Evolutionary conservation across 2,329 filamentous ascomycete genomes (phyloP).

Genomic region (Ampelomyces quisqualis): DNA sequence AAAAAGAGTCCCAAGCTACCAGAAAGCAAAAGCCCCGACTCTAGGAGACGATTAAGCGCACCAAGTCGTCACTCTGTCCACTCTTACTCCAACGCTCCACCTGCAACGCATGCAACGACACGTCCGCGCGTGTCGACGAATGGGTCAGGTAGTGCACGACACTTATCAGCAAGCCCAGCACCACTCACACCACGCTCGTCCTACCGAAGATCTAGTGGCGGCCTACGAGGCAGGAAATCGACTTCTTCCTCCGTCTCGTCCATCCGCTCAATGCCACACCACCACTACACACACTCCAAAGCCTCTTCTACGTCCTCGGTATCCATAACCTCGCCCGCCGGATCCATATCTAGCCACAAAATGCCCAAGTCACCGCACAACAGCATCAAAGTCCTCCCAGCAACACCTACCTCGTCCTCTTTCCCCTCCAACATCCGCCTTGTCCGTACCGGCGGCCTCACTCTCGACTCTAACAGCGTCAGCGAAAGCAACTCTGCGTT

Average conservation of each 20-base stretch:
- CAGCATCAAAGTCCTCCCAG: slow-evolving; percentile 89
- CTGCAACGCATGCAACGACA: slow-evolving; percentile 39
- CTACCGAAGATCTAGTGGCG: slow-evolving; percentile 77
- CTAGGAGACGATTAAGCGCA: slow-evolving; percentile 40
- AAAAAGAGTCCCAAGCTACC: slow-evolving; percentile 37
- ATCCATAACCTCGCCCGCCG: slow-evolving; percentile 56
- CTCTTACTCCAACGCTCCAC: slow-evolving; percentile 42
- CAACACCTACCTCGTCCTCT: slow-evolving; percentile 69
- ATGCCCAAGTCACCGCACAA: slow-evolving; percentile 77
- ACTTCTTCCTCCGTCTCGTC: slow-evolving; percentile 95
- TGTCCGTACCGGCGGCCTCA: slow-evolving; percentile 58
- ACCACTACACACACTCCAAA: slow-evolving; percentile 88
- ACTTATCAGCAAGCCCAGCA: slow-evolving; percentile 80
- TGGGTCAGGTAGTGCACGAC: slow-evolving; percentile 43
- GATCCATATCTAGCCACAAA: slow-evolving; percentile 55
- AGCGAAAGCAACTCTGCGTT: slow-evolving; percentile 48
- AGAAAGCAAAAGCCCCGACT: slow-evolving; percentile 29
- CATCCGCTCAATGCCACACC: slow-evolving; percentile 73
- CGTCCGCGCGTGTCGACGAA: slow-evolving; percentile 50
- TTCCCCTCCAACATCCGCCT: slow-evolving; percentile 88
- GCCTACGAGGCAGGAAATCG: slow-evolving; percentile 87
- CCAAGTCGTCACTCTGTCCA: slow-evolving; percentile 39
- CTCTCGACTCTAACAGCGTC: slow-evolving; percentile 39
- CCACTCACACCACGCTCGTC: slow-evolving; percentile 86
- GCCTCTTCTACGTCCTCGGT: slow-evolving; percentile 86